Base-by-base conservation (phyloP, 495 filamentous ascomycete species). In the Rostrohypoxylon terebratum region DNA sequence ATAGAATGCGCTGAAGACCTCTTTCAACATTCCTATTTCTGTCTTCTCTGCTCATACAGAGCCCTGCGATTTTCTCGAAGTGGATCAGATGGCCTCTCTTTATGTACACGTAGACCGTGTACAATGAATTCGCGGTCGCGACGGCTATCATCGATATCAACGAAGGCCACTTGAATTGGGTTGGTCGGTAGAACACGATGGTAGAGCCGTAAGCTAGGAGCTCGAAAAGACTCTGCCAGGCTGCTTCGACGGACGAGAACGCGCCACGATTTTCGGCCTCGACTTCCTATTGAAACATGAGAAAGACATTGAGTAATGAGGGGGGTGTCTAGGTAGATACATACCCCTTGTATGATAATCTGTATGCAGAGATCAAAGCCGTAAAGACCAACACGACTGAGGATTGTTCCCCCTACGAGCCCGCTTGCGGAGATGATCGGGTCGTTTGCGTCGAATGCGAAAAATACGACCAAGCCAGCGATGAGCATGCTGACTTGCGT, bases 271-370 rank as follows among this genome's bases (percentile, higher is more conserved):
- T 53, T 13, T 53, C 48, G 10, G 48, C 20, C 10, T 53, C 21
- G 25, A 53, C 48, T 31, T 53, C 48, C 48, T 53, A 21, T 53
- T n/a, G 4, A 31, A 0, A 18, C 11, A 2, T 50, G 8, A 50
- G 47, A 23, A 14, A 11, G 20, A 16, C 1, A 23, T 11, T 25
- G 0, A 23, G 13, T 21, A 14, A 0, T 6, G 0, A 28, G 28
- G 28, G 14, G 5, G 14, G 5, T 4, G 38, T 42, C 10, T n/a
- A 14, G 38, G n/a, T 31, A 53, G 38, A 42, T 31, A 53, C 21
- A 9, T 53, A 53, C 48, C 48, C 28, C 48, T 53, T 53, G 48
- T 21, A 53, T 21, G 25, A 53, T 53, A 25, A 53, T 25, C 25
- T 53, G 48, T 11, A 10, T 53, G 16, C 25, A 53, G 4, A 53